A percentile compares a stretch with the other conserved stretches of the same genome.
Evolutionary conservation across 2,329 filamentous ascomycete species (phyloP).

Genomic region (Leptodontidium sp.): DNA sequence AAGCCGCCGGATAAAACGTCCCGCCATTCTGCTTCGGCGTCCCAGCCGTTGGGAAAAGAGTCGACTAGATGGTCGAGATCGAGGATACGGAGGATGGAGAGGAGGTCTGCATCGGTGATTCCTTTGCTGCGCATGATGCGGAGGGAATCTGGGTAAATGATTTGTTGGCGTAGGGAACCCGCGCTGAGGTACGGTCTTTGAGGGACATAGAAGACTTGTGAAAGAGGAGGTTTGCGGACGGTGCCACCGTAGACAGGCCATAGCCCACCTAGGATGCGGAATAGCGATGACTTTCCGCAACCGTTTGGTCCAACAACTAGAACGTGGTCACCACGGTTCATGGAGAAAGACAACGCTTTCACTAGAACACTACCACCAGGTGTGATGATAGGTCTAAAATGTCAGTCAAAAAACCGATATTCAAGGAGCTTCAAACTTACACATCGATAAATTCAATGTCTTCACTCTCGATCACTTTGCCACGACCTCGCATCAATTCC

Average conservation of each 20-base stretch:
- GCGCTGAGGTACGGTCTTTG: conserved; percentile 93
- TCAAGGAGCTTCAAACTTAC: conserved; percentile 50
- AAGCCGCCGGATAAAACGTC: conserved; percentile 91
- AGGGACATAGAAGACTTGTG: conserved; percentile 97
- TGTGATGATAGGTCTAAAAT: conserved; percentile 81
- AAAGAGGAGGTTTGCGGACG: conserved; percentile 89
- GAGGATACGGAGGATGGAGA: conserved; percentile 78
- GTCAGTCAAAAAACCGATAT: conserved; percentile 35
- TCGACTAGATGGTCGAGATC: conserved; percentile 85
- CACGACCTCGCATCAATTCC: conserved; percentile 82
- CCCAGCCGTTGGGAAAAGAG: conserved; percentile 81
- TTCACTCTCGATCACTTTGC: conserved; percentile 80
- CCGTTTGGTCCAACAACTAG: conserved; percentile 94
- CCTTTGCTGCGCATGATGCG: conserved; percentile 87
- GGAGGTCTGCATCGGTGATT: conserved; percentile 82
- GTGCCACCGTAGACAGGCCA: conserved; percentile 98
- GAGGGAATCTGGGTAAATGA: conserved; percentile 92
- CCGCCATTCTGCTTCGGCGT: conserved; percentile 95
- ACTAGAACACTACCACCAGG: conserved; percentile 96
- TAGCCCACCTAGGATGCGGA: conserved; percentile 93
- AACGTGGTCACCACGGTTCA: conserved; percentile 87
- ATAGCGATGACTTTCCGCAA: conserved; percentile 94
- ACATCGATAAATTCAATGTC: conserved; percentile 89
- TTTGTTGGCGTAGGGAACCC: conserved; percentile 92
- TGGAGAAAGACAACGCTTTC: conserved; percentile 83